phyloP scores from a whole-genome alignment of 2,329 filamentous ascomycete species.

The Claviceps sorghi region DNA sequence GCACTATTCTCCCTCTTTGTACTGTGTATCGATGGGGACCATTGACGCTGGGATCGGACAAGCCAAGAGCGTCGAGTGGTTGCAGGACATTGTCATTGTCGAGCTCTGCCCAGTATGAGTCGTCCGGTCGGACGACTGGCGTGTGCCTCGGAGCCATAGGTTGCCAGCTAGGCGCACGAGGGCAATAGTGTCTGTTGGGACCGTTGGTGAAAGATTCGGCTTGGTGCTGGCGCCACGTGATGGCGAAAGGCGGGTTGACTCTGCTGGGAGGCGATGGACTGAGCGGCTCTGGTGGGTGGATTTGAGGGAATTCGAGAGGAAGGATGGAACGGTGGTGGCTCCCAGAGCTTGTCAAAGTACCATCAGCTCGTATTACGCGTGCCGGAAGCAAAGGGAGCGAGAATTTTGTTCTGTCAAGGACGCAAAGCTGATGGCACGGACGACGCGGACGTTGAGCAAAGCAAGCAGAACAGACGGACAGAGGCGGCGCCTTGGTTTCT shows the following conservation, averaged over 20 bases:
- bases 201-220: not conserved
- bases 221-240: not conserved
- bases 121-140: constrained; percentile 1
- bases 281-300: not conserved
- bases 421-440: not conserved
- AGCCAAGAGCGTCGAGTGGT: constrained; percentile 15
- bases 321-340: not conserved
- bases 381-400: not conserved
- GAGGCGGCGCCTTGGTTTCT: too few relatives aligned
- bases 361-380: not conserved
- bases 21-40: constrained; percentile 17
- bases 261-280: not conserved
- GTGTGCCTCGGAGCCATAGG: not conserved
- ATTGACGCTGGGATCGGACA: constrained; percentile 13
- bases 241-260: not conserved
- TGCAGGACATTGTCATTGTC: constrained; percentile 10
- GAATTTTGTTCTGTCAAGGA: not conserved
- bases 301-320: not conserved
- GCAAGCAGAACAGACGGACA: too few relatives aligned
- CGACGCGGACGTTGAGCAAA: not conserved
- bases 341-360: not conserved
- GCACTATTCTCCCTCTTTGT: constrained; percentile 19
- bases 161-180: not conserved
- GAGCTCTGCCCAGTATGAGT: constrained; percentile 1
- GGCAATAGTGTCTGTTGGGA: not conserved